Evolutionary conservation across 805 yeast species (phyloP).

Genomic region (Wickerhamiella slavikovae): DNA sequence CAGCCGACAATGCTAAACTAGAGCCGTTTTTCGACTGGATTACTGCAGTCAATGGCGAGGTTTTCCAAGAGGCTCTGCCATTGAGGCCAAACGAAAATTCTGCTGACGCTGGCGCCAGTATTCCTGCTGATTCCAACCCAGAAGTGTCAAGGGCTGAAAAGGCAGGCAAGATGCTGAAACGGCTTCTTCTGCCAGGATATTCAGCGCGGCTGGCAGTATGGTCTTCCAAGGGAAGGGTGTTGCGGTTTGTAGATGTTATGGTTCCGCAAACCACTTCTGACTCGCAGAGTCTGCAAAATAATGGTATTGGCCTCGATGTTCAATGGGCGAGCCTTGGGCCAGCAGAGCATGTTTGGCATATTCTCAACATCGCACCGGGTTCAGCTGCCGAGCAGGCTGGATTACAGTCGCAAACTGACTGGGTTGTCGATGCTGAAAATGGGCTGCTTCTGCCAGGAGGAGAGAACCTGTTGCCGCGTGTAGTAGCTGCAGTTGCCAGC

Average conservation of each 20-base stretch:
- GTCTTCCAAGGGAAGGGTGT: conserved; percentile 55
- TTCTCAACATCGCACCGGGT: conserved; percentile 46
- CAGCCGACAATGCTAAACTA: conserved; percentile 32
- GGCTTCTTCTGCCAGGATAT: conserved; percentile 4
- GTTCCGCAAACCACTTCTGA: not conserved
- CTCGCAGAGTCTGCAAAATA: conserved; percentile 21
- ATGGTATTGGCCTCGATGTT: conserved; percentile 40
- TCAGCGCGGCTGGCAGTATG: conserved; percentile 43
- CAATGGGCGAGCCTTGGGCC: conserved; percentile 62
- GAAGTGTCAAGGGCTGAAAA: too few species aligned
- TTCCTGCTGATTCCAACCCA: conserved; percentile 1
- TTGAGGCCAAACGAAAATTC: conserved; percentile 1
- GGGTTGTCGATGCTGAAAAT: conserved; percentile 70
- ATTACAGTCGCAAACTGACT: conserved; percentile 67
- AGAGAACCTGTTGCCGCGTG: conserved; percentile 52
- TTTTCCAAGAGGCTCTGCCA: not conserved
- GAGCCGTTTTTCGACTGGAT: conserved; percentile 82
- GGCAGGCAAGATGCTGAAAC: conserved; percentile 7
- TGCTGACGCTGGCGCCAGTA: too few species aligned
- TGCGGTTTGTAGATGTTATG: conserved; percentile 8
- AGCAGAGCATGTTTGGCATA: conserved; percentile 74
- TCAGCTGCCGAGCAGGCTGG: conserved; percentile 77
- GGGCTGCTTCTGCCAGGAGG: conserved; percentile 79
- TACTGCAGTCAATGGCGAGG: conserved; percentile 45
- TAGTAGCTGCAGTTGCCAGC: conserved; percentile 27